phyloP scores from a whole-genome alignment of 768 basidiomycete genomes.

The Lactifluus hygrophoroides region DNA sequence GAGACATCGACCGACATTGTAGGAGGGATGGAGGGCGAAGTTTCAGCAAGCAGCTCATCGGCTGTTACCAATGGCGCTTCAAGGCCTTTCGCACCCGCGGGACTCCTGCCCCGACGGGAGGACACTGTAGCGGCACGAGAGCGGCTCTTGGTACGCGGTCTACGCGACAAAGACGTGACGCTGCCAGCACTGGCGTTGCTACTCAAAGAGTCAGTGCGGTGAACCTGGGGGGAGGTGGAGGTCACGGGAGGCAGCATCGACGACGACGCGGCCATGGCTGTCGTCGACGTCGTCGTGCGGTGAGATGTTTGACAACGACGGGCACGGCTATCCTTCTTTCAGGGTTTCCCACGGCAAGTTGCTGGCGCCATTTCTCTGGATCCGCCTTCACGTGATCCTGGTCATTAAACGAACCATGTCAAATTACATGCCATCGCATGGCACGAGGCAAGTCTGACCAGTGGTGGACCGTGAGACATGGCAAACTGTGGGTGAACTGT shows the following conservation, averaged over 20 bases:
- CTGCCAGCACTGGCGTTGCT: slow-evolving; percentile 24
- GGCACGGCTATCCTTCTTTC: slow-evolving; percentile 4
- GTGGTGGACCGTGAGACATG: background rate
- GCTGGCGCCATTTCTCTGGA: background rate
- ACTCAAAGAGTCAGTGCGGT: slow-evolving; percentile 27
- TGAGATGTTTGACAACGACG: slow-evolving; percentile 15
- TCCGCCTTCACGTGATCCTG: background rate
- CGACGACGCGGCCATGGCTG: slow-evolving; percentile 26
- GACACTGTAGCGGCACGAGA: slow-evolving; percentile 22
- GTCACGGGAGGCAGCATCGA: slow-evolving; percentile 22
- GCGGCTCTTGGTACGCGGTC: slow-evolving; percentile 27
- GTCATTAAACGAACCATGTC: too few relatives aligned
- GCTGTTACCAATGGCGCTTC: slow-evolving; percentile 13
- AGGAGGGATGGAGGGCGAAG: slow-evolving; percentile 18
- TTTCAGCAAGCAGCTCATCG: slow-evolving; percentile 16
- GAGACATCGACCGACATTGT: slow-evolving; percentile 2
- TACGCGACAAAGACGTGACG: slow-evolving; percentile 25
- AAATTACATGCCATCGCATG: too few relatives aligned
- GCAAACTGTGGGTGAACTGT: background rate
- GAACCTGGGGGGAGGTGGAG: slow-evolving; percentile 14
- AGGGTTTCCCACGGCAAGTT: slow-evolving; percentile 6
- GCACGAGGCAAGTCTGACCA: too few relatives aligned
- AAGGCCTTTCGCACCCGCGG: slow-evolving; percentile 15
- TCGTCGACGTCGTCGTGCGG: slow-evolving; percentile 22
- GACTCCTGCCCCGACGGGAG: slow-evolving; percentile 24